Evolutionary conservation across 768 basidiomycete genomes (phyloP).

Genomic region (Cystobasidium tubakii): DNA sequence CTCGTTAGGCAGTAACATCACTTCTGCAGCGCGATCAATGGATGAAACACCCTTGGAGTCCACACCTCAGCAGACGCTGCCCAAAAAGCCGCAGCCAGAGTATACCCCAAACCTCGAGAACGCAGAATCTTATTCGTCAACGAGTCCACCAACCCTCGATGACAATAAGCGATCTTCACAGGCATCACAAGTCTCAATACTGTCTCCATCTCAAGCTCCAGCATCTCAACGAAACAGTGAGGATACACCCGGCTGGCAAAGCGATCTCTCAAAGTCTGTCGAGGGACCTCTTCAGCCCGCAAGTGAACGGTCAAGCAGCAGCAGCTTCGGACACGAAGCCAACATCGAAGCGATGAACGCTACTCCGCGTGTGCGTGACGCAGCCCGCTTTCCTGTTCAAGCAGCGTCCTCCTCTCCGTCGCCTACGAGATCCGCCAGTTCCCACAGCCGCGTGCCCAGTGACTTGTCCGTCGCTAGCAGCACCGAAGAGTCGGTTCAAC

Average conservation of each 20-base stretch:
- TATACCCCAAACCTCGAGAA: background rate
- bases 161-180: background rate
- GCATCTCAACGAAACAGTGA: background rate
- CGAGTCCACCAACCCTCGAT: background rate
- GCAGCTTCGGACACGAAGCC: slow-evolving; percentile 13
- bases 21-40: background rate
- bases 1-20: background rate
- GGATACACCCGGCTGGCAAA: background rate
- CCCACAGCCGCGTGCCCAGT: background rate
- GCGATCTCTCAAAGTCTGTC: background rate
- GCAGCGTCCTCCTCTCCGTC: background rate
- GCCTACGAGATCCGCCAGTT: background rate
- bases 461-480: background rate
- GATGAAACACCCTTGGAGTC: background rate
- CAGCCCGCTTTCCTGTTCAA: background rate
- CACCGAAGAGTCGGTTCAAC: background rate
- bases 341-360: slow-evolving; percentile 24
- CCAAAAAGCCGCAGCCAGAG: background rate
- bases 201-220: background rate
- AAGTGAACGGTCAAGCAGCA: slow-evolving; percentile 15
- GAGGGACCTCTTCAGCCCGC: background rate
- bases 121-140: background rate
- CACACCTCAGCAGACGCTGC: background rate
- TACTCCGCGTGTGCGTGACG: background rate
- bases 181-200: background rate